Base-by-base conservation (phyloP, 1,284 basidiomycete species). In the Rhodotorula sp. region DNA sequence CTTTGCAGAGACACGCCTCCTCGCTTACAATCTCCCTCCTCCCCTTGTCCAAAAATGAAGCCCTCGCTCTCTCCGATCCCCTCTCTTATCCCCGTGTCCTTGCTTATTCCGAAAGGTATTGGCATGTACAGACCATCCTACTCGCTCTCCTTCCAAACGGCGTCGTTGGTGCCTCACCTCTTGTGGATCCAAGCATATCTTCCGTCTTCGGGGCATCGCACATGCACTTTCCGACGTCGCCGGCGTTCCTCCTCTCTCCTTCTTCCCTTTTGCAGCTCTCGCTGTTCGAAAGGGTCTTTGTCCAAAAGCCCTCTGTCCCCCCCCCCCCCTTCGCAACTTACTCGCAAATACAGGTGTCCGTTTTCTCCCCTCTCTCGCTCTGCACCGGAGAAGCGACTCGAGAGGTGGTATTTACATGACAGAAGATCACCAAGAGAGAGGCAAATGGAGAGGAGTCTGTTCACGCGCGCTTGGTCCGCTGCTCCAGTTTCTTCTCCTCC, bases 401-500 rank as follows among this genome's bases (percentile, higher is more conserved):
- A n/a, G n/a, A n/a, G n/a, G n/a, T n/a, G n/a, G n/a, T n/a, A n/a
- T n/a, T n/a, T n/a, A n/a, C n/a, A n/a, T n/a, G n/a, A n/a, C n/a
- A n/a, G n/a, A n/a, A n/a, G n/a, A n/a, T n/a, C n/a, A n/a, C n/a
- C n/a, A n/a, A n/a, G n/a, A n/a, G n/a, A n/a, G n/a, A n/a, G n/a
- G n/a, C n/a, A n/a, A n/a, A n/a, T n/a, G n/a, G n/a, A n/a, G n/a
- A n/a, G n/a, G n/a, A n/a, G n/a, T n/a, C 30, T 14, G 7, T 22
- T 24, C 22, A 56, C 55, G 42, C 10, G n/a, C 20, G 10, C 29
- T 60, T 53, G 6, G 30, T 29, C 26, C 46, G 56, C 68, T 64
- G 65, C 49, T 67, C 46, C 33, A 10, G 51, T 54, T 71, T 71
- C 60, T 66, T 51, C 45, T 67, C 64, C 30, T 69, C 61, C 8